Evolutionary conservation across 202 grass and related monocot genomes (phyloP), one percentile per base, ranked within the genome.

Genomic region (Setaria viridis): DNA sequence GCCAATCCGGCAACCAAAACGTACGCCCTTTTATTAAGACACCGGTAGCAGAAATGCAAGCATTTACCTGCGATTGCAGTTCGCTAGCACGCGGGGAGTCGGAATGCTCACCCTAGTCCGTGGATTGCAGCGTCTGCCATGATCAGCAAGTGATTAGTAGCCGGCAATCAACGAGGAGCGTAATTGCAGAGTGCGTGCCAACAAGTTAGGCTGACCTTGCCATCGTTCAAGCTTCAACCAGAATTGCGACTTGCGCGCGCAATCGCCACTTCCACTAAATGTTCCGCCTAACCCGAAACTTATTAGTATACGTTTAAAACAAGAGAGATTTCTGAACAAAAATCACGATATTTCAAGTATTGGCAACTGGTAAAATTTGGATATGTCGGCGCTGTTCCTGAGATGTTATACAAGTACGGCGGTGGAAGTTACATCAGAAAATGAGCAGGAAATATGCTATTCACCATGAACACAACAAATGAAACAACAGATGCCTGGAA

Each of bases 401-500:
- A 59, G 41, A 74, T 83, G 84, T 75, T 67, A 74, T 71, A 82
- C 78, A 88, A 33, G 70, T 78, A 59, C 68, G 4, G 41, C 6
- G n/a, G 72, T 33, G 51, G 41, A n/a, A 82, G 49, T 82, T 69
- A 82, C 82, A 85, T 60, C 34, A 72, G 71, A 72, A 85, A 81
- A 88, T 64, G 70, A 7, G 32, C 5, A 66, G 47, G 34, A 67
- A n/a, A 85, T 19, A 77, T 59, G 37, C 49, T 85, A n/a, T 82
- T 72, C 72, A 72, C 34, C 8, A 53, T 60, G 41, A 78, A 81
- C 76, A 67, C 32, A 84, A 92, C 48, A 89, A 89, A 89, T 89
- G 50, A 76, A 92, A 80, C 34, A 88, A 82, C 43, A 51, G 47
- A 42, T 80, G 84, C 69, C 75, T 83, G 56, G 66, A 60, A 88